Conservation (phyloP, 1,139 yeast genomes). For the Debaryomyces coudertii region DNA sequence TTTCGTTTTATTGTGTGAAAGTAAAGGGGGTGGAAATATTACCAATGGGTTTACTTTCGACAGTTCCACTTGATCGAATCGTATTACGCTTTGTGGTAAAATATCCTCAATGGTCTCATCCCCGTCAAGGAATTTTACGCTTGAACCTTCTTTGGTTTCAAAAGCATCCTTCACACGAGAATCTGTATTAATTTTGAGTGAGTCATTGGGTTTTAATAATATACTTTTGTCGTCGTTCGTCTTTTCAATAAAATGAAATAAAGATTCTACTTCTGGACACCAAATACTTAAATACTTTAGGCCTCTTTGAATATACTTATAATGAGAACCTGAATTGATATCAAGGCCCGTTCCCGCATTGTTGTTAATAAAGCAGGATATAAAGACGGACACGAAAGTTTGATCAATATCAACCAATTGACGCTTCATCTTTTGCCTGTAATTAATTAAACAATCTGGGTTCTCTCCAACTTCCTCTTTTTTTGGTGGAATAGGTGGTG, state of each 20-base stretch:
- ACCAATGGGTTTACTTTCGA: conserved; percentile 33
- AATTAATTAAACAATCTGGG: conserved; percentile 24
- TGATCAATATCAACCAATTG: conserved; percentile 33
- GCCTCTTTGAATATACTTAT: conserved; percentile 33
- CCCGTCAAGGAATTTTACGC: conserved; percentile 1
- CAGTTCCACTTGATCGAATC: conserved; percentile 12
- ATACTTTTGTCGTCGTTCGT: conserved; percentile 4
- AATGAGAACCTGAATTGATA: conserved; percentile 32
- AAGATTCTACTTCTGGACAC: conserved; percentile 37
- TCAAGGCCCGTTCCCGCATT: conserved; percentile 31
- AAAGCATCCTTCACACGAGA: conserved; percentile 12
- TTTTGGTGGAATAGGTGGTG: conserved; percentile 40
- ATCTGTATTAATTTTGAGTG: conserved; percentile 10
- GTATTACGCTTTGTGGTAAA: conserved; percentile 19
- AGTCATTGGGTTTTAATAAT: conserved; percentile 1
- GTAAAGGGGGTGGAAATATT: conserved; percentile 34
- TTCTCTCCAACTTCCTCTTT: conserved; percentile 26
- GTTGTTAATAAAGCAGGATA: conserved; percentile 34
- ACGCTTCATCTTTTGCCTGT: conserved; percentile 23
- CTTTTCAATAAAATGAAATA: conserved; percentile 21
- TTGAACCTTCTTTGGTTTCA: conserved; percentile 4
- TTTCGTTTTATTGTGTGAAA: conserved; percentile 27
- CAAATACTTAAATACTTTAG: conserved; percentile 32
- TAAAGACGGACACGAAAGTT: conserved; percentile 33
- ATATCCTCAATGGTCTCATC: conserved; percentile 11